phyloP scores from a whole-genome alignment of 129 eudicot genomes.

The Centaurea solstitialis region DNA sequence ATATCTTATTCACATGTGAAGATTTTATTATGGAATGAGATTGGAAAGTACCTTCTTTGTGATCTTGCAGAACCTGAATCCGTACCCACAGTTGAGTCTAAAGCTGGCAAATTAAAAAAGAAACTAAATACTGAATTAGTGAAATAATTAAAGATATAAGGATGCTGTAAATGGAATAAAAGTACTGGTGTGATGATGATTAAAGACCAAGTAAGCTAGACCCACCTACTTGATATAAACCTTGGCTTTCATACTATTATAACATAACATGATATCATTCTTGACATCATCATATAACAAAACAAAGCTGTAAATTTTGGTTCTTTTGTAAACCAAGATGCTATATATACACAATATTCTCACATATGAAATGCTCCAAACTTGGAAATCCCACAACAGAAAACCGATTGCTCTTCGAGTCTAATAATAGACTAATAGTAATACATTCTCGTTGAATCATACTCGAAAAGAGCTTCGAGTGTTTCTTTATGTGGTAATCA shows the following conservation, averaged over 20 bases:
- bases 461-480: background rate
- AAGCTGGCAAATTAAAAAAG: slow-evolving; percentile 10
- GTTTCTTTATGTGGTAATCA: slow-evolving; percentile 25
- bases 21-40: slow-evolving; percentile 23
- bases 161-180: slow-evolving; percentile 32
- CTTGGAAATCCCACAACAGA: background rate
- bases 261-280: slow-evolving; percentile 41
- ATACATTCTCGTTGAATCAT: slow-evolving; percentile 8
- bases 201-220: slow-evolving; percentile 33
- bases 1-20: slow-evolving; percentile 28
- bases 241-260: slow-evolving; percentile 18
- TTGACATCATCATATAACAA: slow-evolving; percentile 41
- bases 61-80: slow-evolving; percentile 27
- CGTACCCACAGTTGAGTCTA: slow-evolving; percentile 33
- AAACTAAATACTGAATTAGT: slow-evolving; percentile 2
- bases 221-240: slow-evolving; percentile 34
- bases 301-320: slow-evolving; percentile 20
- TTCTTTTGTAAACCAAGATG: slow-evolving; percentile 8
- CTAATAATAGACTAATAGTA: background rate
- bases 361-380: slow-evolving; percentile 3
- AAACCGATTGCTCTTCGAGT: background rate
- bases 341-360: slow-evolving; percentile 30
- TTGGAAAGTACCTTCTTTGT: slow-evolving; percentile 23
- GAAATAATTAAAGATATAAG: slow-evolving; percentile 19
- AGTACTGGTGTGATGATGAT: slow-evolving; percentile 31